Evolutionary conservation across 441 rosid species (phyloP).

Genomic region (Hura crepitans): DNA sequence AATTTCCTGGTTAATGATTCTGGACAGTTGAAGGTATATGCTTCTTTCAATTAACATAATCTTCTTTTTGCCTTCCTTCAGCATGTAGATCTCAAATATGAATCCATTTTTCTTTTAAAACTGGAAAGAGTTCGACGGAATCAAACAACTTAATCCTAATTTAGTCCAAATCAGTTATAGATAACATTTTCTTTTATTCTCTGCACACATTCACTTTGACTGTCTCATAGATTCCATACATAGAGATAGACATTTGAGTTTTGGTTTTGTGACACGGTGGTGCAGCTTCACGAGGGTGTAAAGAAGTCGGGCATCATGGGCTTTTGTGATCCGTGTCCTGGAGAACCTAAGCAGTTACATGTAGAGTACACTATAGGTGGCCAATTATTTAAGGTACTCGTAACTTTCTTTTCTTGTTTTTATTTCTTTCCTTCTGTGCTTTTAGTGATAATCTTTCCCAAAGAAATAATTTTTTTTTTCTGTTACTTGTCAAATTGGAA

Average conservation of each 20-base stretch:
- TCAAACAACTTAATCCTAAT: neutral
- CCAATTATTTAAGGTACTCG: conserved; percentile 44
- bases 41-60: conserved; percentile 15
- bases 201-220: neutral
- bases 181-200: neutral
- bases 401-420: neutral
- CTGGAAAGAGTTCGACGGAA: neutral
- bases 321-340: conserved; percentile 95
- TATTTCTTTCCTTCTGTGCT: neutral
- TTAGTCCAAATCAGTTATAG: neutral
- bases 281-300: conserved; percentile 87
- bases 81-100: conserved; percentile 1
- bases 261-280: conserved; percentile 13
- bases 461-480: neutral
- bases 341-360: conserved; percentile 65
- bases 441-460: neutral
- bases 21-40: conserved; percentile 78
- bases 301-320: conserved; percentile 98
- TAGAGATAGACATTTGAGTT: neutral
- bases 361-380: conserved; percentile 63
- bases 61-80: conserved; percentile 4
- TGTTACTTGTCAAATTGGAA: conserved; percentile 9
- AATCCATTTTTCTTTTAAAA: neutral
- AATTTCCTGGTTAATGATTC: conserved; percentile 87
- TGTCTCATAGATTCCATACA: neutral